These are phyloP conservation scores for Penicillium aurantiogriseum DNA, from an alignment of 2,329 filamentous ascomycete species.

Conservation along the genomic window DNA sequence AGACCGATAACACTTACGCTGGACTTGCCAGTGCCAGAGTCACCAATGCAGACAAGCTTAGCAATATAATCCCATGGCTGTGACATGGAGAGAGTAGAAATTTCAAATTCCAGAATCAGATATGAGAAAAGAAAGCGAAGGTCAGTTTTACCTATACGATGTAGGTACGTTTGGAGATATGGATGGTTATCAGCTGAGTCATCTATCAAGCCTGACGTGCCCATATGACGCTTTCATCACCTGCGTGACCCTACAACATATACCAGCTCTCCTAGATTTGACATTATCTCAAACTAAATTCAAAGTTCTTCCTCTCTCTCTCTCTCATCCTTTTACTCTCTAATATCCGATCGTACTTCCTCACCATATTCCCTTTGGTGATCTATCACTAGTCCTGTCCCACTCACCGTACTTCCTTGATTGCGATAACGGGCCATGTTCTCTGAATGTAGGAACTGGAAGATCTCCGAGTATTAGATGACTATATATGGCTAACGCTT, in stretches of 20 bases:
- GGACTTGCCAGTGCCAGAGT: conserved; percentile 94
- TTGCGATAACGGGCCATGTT: conserved; percentile 59
- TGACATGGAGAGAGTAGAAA: conserved; percentile 41
- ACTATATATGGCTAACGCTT: conserved; percentile 2
- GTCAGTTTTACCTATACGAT: conserved; percentile 1
- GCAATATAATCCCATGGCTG: conserved; percentile 95
- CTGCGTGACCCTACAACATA: conserved; percentile 14
- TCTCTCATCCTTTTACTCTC: not conserved
- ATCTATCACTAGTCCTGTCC: not conserved
- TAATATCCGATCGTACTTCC: not conserved
- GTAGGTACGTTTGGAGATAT: not conserved
- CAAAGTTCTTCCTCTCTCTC: not conserved
- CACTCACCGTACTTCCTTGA: conserved; percentile 7
- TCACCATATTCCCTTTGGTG: not conserved
- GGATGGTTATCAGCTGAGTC: conserved; percentile 33
- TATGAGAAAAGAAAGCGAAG: conserved; percentile 1
- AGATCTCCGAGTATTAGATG: conserved; percentile 4
- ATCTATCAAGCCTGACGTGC: conserved; percentile 36
- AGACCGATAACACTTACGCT: conserved; percentile 48
- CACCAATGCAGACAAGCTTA: conserved; percentile 96
- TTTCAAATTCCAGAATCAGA: not conserved
- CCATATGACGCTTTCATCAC: conserved; percentile 37
- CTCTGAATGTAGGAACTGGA: conserved; percentile 73
- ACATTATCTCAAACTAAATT: conserved; percentile 3
- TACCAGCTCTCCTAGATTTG: not conserved